phyloP scores from a whole-genome alignment of 176 grass and related monocot genomes.

The Phoenix roebelenii region DNA sequence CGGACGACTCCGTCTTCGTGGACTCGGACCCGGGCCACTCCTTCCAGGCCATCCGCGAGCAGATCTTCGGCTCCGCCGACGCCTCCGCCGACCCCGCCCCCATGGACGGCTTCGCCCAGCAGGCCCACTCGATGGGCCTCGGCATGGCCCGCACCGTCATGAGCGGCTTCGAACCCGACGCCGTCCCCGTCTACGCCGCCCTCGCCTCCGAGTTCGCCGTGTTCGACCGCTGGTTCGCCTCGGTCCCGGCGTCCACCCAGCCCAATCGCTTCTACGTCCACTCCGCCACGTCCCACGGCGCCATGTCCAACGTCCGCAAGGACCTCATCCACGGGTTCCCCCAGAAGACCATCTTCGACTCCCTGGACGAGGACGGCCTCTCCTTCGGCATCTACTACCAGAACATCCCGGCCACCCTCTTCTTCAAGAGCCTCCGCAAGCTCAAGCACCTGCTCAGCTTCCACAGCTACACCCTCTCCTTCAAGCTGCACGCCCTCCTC shows the following conservation, averaged over 20 bases:
- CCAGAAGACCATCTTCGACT: constrained; percentile 93
- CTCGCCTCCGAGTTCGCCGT: constrained; percentile 69
- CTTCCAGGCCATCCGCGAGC: constrained; percentile 96
- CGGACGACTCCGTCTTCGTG: constrained; percentile 69
- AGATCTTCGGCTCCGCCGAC: constrained; percentile 82
- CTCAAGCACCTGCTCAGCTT: constrained; percentile 77
- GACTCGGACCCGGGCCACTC: constrained; percentile 89
- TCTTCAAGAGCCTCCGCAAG: constrained; percentile 71
- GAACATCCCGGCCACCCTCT: constrained; percentile 78
- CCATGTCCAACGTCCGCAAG: constrained; percentile 83
- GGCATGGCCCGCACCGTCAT: constrained; percentile 89
- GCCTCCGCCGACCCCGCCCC: constrained; percentile 54
- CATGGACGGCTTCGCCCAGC: constrained; percentile 81
- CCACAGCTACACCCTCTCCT: constrained; percentile 72
- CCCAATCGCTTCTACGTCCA: constrained; percentile 89
- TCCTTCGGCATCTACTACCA: constrained; percentile 89
- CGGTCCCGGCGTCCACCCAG: constrained; percentile 80
- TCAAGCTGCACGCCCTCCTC: constrained; percentile 63
- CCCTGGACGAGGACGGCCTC: constrained; percentile 61
- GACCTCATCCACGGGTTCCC: constrained; percentile 90
- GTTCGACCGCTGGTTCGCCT: constrained; percentile 86
- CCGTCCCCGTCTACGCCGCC: constrained; percentile 51
- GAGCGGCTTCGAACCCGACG: constrained; percentile 56
- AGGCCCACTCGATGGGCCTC: constrained; percentile 65
- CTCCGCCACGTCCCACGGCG: constrained; percentile 79